Evolutionary conservation across 306 rosid genomes (phyloP).

Genomic region (Pterocarpus santalinus): DNA sequence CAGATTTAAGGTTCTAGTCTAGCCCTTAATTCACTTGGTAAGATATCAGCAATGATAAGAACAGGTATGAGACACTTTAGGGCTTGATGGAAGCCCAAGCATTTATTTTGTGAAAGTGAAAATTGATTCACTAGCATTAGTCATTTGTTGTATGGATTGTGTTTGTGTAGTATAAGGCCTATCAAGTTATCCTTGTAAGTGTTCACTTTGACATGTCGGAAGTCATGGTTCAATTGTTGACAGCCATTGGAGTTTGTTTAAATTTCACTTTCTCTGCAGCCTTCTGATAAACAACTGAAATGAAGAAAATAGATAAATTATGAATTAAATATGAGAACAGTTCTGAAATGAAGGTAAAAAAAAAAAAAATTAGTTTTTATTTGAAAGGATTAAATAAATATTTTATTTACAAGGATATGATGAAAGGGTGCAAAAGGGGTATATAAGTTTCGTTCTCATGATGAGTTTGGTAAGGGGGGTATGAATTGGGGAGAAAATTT

Average conservation of each 20-base stretch:
- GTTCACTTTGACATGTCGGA: not conserved
- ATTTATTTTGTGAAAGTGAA: not conserved
- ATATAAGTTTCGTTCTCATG: too few species aligned
- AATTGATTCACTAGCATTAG: not conserved
- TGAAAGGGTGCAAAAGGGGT: too few species aligned
- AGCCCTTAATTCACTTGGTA: slow-evolving; percentile 16
- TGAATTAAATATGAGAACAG: too few species aligned
- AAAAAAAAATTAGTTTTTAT: too few species aligned
- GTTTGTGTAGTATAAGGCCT: not conserved
- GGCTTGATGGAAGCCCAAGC: slow-evolving; percentile 13
- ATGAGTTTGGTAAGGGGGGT: too few species aligned
- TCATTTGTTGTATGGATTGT: not conserved
- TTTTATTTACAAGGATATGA: too few species aligned
- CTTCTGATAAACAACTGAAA: not conserved
- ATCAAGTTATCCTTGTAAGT: slow-evolving; percentile 9
- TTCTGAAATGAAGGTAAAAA: too few species aligned
- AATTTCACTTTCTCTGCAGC: not conserved
- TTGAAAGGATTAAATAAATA: too few species aligned
- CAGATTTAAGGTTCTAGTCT: slow-evolving; percentile 5
- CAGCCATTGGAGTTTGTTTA: not conserved
- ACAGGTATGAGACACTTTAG: not conserved
- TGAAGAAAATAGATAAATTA: not conserved
- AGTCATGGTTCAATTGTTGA: slow-evolving; percentile 2
- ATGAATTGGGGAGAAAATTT: too few species aligned
- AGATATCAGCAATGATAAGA: not conserved